Evolutionary conservation across 208 protist species (phyloP).

Genomic region (Trypanosoma vivax): DNA sequence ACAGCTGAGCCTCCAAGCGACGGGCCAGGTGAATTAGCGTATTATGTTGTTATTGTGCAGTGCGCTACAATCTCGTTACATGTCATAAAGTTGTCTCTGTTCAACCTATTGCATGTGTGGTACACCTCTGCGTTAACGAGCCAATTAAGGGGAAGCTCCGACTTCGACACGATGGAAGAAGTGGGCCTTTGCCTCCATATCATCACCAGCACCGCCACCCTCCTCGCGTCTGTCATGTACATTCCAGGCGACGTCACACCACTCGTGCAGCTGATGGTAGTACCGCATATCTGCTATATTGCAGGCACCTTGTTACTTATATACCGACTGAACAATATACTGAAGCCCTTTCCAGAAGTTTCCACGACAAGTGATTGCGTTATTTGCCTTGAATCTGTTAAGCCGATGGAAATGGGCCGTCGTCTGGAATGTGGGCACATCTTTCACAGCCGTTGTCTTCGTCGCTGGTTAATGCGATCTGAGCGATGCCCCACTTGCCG

Average conservation of each 20-base stretch:
- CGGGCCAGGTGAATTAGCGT: conserved; percentile 15
- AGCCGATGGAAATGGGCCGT: conserved; percentile 24
- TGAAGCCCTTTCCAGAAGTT: conserved; percentile 45
- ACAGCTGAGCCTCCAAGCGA: conserved; percentile 10
- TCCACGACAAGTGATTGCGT: conserved; percentile 34
- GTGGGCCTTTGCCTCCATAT: conserved; percentile 30
- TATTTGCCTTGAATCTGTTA: conserved; percentile 75
- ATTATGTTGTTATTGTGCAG: conserved; percentile 43
- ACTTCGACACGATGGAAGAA: conserved; percentile 48
- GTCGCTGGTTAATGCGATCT: conserved; percentile 57
- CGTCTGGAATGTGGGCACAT: conserved; percentile 74
- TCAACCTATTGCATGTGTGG: conserved; percentile 1
- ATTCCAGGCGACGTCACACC: conserved; percentile 23
- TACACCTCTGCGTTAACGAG: not conserved
- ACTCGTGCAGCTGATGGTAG: conserved; percentile 45
- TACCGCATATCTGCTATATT: conserved; percentile 32
- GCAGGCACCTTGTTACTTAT: conserved; percentile 18
- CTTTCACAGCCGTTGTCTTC: conserved; percentile 75
- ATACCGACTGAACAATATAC: conserved; percentile 32
- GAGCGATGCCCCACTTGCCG: conserved; percentile 70
- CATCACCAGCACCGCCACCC: conserved; percentile 20
- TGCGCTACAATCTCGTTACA: conserved; percentile 16
- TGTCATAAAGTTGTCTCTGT: conserved; percentile 8
- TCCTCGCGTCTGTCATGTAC: conserved; percentile 36
- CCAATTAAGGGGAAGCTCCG: not conserved